Percentiles rank a stretch among this genome's conserved stretches.
Conservation (phyloP, 306 rosid genomes). For the Arachis stenosperma region DNA sequence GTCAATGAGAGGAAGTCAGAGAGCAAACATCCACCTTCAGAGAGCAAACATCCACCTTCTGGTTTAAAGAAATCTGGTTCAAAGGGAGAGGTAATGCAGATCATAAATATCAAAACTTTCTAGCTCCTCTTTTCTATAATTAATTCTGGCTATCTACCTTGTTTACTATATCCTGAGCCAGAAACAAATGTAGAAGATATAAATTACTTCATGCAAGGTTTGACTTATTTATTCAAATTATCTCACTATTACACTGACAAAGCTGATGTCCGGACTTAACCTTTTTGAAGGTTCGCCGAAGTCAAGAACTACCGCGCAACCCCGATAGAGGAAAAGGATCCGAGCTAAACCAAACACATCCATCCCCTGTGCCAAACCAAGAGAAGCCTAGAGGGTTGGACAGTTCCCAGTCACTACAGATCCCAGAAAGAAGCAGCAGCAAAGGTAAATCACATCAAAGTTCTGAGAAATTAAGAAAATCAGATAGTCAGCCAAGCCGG, state of each 20-base stretch:
- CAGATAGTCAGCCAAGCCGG: constrained; percentile 56
- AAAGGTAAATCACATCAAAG: constrained; percentile 47
- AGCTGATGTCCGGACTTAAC: constrained; percentile 77
- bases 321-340: constrained; percentile 54
- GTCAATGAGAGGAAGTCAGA: constrained; percentile 54
- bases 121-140: constrained; percentile 7
- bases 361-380: constrained; percentile 38
- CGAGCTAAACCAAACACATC: constrained; percentile 40
- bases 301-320: constrained; percentile 55
- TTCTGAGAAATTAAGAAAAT: constrained; percentile 54
- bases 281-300: constrained; percentile 83
- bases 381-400: constrained; percentile 50
- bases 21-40: constrained; percentile 48
- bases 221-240: constrained; percentile 43
- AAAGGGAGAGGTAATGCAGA: constrained; percentile 64
- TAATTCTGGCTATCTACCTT: constrained; percentile 1
- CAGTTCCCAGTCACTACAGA: constrained; percentile 34
- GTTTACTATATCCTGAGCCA: background rate
- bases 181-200: background rate
- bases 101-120: background rate
- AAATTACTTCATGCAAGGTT: constrained; percentile 15
- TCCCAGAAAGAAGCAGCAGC: constrained; percentile 39
- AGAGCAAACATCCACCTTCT: constrained; percentile 47
- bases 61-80: constrained; percentile 55
- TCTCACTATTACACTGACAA: constrained; percentile 67